phyloP scores from a whole-genome alignment of 345 rosid species.

The Erucastrum elatum region DNA sequence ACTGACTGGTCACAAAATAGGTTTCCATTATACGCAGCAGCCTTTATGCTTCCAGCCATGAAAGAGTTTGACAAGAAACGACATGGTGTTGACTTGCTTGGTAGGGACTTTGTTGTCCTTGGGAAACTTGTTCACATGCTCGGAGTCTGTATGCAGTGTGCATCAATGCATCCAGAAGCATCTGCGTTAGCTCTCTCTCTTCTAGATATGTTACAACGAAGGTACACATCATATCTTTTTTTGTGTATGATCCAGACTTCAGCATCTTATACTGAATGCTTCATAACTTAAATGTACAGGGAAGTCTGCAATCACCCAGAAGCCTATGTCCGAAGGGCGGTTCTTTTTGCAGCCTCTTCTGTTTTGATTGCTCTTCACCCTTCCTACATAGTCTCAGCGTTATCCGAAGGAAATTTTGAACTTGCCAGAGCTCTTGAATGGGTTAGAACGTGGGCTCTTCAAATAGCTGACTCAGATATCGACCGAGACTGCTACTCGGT shows the following conservation, averaged over 20 bases:
- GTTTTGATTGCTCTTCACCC: constrained; percentile 83
- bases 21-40: constrained; percentile 84
- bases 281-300: constrained; percentile 48
- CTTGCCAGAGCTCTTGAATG: constrained; percentile 84
- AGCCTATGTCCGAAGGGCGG: constrained; percentile 91
- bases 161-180: constrained; percentile 94
- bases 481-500: constrained; percentile 88
- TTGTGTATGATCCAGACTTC: neutral
- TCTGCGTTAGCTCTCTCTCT: constrained; percentile 75
- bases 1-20: constrained; percentile 67
- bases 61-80: constrained; percentile 85
- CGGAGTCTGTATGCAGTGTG: constrained; percentile 84
- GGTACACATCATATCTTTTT: constrained; percentile 42
- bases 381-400: constrained; percentile 66
- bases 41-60: constrained; percentile 99
- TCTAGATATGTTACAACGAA: constrained; percentile 80
- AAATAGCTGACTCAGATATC: constrained; percentile 69
- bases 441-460: constrained; percentile 82
- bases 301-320: constrained; percentile 81
- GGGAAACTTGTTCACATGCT: constrained; percentile 96
- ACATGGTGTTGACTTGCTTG: constrained; percentile 98
- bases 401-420: constrained; percentile 73
- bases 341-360: constrained; percentile 82
- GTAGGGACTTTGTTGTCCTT: constrained; percentile 83
- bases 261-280: neutral